These are phyloP conservation scores for Salix brachista DNA, from an alignment of 345 rosid genomes.

Conservation along the genomic window DNA sequence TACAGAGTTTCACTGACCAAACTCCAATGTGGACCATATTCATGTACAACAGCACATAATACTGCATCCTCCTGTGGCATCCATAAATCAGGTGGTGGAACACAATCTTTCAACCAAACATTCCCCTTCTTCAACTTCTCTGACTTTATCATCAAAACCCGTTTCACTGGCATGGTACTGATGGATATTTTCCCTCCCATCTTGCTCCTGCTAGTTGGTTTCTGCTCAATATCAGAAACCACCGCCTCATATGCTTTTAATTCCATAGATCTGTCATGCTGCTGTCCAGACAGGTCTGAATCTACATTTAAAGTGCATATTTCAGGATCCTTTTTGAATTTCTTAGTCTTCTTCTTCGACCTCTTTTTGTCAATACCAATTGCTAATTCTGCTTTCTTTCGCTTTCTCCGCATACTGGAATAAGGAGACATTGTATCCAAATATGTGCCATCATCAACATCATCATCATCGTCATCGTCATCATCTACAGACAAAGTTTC, in stretches of 20 bases:
- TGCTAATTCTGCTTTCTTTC: slow-evolving; percentile 54
- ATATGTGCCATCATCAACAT: slow-evolving; percentile 43
- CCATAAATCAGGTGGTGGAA: slow-evolving; percentile 91
- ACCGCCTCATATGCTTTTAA: slow-evolving; percentile 32
- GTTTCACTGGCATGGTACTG: slow-evolving; percentile 76
- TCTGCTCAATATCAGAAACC: slow-evolving; percentile 61
- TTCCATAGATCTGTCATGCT: slow-evolving; percentile 40
- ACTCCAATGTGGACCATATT: slow-evolving; percentile 92
- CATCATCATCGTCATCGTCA: slow-evolving; percentile 12
- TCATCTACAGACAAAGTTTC: slow-evolving; percentile 52
- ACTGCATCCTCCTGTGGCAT: slow-evolving; percentile 94
- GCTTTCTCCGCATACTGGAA: slow-evolving; percentile 47
- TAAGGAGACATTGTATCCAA: slow-evolving; percentile 48
- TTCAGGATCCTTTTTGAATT: slow-evolving; percentile 50
- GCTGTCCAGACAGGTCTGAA: slow-evolving; percentile 36
- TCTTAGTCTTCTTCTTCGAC: slow-evolving; percentile 74
- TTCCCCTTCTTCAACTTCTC: slow-evolving; percentile 92
- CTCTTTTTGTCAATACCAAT: slow-evolving; percentile 46
- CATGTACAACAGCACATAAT: slow-evolving; percentile 97
- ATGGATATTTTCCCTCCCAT: slow-evolving; percentile 74
- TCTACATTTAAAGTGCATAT: slow-evolving; percentile 35
- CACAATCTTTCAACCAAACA: slow-evolving; percentile 89
- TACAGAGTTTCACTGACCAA: slow-evolving; percentile 72
- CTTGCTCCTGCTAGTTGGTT: slow-evolving; percentile 59
- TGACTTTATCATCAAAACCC: slow-evolving; percentile 70